phyloP scores from a whole-genome alignment of 2,329 filamentous ascomycete genomes.

The Curvularia eragrostidis region DNA sequence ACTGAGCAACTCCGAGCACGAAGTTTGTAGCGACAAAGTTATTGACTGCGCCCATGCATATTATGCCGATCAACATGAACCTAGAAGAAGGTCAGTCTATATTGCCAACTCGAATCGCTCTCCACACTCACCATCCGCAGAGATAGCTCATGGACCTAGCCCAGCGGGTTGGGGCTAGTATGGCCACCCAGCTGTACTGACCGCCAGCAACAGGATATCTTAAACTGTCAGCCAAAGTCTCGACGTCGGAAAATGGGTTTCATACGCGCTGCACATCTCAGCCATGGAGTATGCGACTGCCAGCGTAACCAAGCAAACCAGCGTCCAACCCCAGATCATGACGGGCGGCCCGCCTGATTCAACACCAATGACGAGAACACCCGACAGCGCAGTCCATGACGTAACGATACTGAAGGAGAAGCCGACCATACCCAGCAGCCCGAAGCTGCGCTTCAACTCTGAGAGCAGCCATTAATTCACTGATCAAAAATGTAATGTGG shows the following conservation, averaged over 20 bases:
- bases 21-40: conserved; percentile 64
- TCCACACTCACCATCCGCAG: conserved; percentile 50
- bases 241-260: background rate
- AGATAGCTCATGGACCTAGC: conserved; percentile 49
- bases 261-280: conserved; percentile 60
- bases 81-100: background rate
- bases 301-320: conserved; percentile 59
- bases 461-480: background rate
- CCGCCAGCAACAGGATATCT: conserved; percentile 62
- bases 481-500: background rate
- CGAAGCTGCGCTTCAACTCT: conserved; percentile 65
- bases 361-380: conserved; percentile 63
- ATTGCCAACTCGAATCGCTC: background rate
- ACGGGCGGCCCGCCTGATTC: conserved; percentile 64
- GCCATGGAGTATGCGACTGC: conserved; percentile 65
- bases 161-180: conserved; percentile 57
- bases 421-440: conserved; percentile 64
- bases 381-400: conserved; percentile 64
- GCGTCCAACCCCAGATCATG: conserved; percentile 66
- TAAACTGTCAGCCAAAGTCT: conserved; percentile 8
- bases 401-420: conserved; percentile 67
- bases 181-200: conserved; percentile 65
- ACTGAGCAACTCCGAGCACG: conserved; percentile 61
- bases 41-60: conserved; percentile 63
- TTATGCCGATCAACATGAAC: conserved; percentile 48